These are phyloP conservation scores for Acanthamoeba royreba DNA, from an alignment of 208 protist species.

Conservation along the genomic window DNA sequence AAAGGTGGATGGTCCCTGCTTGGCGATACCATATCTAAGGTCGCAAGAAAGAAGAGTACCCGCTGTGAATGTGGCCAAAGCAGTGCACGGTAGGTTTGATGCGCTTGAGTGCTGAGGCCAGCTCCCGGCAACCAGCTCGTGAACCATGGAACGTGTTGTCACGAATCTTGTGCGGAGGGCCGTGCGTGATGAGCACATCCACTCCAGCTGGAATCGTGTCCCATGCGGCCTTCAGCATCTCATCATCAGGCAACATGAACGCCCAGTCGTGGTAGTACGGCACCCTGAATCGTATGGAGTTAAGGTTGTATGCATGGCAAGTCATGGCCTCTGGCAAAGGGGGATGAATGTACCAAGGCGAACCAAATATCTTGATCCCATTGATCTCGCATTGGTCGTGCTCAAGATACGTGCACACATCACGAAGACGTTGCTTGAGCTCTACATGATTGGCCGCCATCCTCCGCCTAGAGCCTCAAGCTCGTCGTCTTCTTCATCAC, in stretches of 20 bases:
- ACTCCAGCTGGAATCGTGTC: not conserved
- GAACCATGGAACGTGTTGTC: not conserved
- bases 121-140: not conserved
- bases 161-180: not conserved
- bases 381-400: not conserved
- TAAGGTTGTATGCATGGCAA: no score
- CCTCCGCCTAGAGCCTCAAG: not conserved
- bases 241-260: conserved; percentile 36
- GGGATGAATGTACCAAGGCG: not conserved
- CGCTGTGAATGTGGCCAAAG: conserved; percentile 40
- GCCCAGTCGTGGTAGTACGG: conserved; percentile 48
- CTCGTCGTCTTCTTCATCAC: not conserved
- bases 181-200: conserved; percentile 41
- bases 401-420: conserved; percentile 10
- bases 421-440: not conserved
- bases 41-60: not conserved
- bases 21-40: not conserved
- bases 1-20: not conserved
- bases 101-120: not conserved
- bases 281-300: not conserved
- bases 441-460: not conserved
- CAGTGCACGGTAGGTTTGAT: conserved; percentile 26
- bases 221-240: not conserved
- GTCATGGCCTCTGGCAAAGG: no score
- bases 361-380: not conserved